Percentiles rank a stretch among this genome's conserved stretches.
Conservation (phyloP, 441 rosid species). For the Codiaeum variegatum region DNA sequence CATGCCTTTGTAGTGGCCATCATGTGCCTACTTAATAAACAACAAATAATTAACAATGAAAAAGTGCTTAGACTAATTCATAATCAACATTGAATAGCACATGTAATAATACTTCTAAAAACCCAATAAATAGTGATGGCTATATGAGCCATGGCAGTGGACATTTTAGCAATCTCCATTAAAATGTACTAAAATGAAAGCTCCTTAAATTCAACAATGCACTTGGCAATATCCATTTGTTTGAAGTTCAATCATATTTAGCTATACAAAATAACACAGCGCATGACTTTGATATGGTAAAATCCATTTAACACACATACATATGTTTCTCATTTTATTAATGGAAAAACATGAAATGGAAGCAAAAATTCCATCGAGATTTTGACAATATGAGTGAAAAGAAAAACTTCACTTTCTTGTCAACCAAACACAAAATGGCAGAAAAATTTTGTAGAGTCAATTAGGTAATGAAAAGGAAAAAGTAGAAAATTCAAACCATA, state of each 20-base stretch:
- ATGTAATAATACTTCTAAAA: constrained; percentile 51
- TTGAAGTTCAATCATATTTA: too few relatives aligned
- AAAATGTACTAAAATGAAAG: constrained; percentile 42
- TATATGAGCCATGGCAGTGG: constrained; percentile 36
- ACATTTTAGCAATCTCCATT: constrained; percentile 33
- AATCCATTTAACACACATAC: too few relatives aligned
- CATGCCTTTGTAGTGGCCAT: constrained; percentile 48
- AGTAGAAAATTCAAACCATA: constrained; percentile 46
- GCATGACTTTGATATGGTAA: too few relatives aligned
- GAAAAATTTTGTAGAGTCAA: neutral
- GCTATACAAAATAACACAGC: too few relatives aligned
- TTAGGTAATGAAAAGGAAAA: neutral
- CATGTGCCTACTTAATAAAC: constrained; percentile 35
- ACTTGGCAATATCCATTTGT: constrained; percentile 44
- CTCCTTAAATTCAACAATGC: constrained; percentile 47
- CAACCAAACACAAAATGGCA: constrained; percentile 7
- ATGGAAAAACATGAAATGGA: too few relatives aligned
- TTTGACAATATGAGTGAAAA: neutral
- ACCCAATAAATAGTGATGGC: constrained; percentile 71
- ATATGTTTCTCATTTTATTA: too few relatives aligned
- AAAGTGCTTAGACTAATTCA: neutral
- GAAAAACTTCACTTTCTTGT: neutral
- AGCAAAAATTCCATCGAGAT: neutral
- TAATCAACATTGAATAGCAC: constrained; percentile 27
- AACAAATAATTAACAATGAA: neutral